Evolutionary conservation across 169 alveolate genomes (phyloP).

Genomic region (Sarcocystis neurona): DNA sequence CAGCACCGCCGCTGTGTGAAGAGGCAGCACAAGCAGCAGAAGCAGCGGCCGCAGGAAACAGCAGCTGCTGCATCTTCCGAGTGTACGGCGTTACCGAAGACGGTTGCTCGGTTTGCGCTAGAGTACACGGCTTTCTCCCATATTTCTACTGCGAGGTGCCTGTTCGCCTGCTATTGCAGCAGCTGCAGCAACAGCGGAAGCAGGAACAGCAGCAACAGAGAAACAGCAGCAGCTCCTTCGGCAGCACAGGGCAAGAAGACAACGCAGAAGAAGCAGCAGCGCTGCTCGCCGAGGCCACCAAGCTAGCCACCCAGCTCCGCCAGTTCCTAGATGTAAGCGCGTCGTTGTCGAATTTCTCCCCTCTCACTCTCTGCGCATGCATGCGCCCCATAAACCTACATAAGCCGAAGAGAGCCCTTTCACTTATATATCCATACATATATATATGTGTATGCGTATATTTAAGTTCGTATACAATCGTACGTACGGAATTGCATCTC

Average conservation of each 20-base stretch:
- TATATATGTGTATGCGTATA: too few species aligned
- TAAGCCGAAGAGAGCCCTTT: too few species aligned
- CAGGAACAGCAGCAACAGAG: neutral
- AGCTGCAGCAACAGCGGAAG: neutral
- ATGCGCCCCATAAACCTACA: too few species aligned
- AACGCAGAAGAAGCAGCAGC: neutral
- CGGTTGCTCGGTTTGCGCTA: slow-evolving; percentile 69
- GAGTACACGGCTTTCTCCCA: slow-evolving; percentile 74
- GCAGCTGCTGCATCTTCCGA: slow-evolving; percentile 66
- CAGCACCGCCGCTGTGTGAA: slow-evolving; percentile 4
- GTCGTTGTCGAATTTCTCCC: too few species aligned
- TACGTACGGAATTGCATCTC: too few species aligned
- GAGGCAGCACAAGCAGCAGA: slow-evolving; percentile 35
- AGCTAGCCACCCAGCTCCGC: neutral
- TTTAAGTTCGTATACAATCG: too few species aligned
- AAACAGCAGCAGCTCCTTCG: neutral
- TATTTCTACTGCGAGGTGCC: slow-evolving; percentile 60
- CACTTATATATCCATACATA: too few species aligned
- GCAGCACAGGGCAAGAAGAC: neutral
- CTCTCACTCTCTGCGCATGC: too few species aligned
- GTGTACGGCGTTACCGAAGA: slow-evolving; percentile 72
- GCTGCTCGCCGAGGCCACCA: neutral
- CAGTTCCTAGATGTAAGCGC: too few species aligned
- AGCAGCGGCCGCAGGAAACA: slow-evolving; percentile 48
- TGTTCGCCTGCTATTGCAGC: slow-evolving; percentile 37